Base-by-base conservation (phyloP, 2,329 filamentous ascomycete species). In the Fusarium pseudocircinatum region DNA sequence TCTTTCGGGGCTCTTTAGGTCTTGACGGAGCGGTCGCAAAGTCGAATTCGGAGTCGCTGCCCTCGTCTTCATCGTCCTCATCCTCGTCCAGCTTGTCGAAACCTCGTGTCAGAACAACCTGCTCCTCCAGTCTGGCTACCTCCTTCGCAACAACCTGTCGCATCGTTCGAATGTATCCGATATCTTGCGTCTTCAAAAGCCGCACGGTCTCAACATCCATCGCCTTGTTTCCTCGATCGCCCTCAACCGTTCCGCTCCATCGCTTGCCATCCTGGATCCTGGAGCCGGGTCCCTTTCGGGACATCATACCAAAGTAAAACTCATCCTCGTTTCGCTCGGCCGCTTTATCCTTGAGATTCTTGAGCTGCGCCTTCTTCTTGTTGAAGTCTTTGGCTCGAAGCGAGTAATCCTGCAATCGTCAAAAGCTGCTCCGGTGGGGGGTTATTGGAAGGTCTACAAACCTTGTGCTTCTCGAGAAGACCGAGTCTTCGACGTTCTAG, bases 401-500 rank as follows among this genome's bases (percentile, higher is more conserved):
- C 52, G 87, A 86, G 82, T 92, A 92, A 80, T 92, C 90, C 87
- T 88, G 26, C 18, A 22, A 61, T 36, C 28, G 65, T 76, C n/a
- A 69, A 62, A 69, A 57, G 66, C 49, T 60, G 63, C 24, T 52
- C 11, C 22, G 30, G 70, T 53, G 66, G 62, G 53, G 67, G 62
- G 53, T 50, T 46, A 22, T 47, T 11, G 34, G 15, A 20, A 26
- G 44, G 28, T 39, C 8, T 34, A 72, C 80, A 46, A 79, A 92
- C 92, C 86, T 98, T 98, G 88, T 96, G 93, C 85, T 99, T 98
- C 83, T 98, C 96, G 70, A 98, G 91, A 28, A 98, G 89, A 73
- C 96, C 96, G 84, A 95, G 94, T 85, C 94, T 94, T 74, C 92
- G 86, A 60, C 96, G 94, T 80, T 95, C 93, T 72, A 90, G 83